A percentile compares a stretch with the other conserved stretches of the same genome.
These are phyloP conservation scores for Nematocida homosporus DNA, from an alignment of 371 early-diverging fungal species.

Conservation along the genomic window DNA sequence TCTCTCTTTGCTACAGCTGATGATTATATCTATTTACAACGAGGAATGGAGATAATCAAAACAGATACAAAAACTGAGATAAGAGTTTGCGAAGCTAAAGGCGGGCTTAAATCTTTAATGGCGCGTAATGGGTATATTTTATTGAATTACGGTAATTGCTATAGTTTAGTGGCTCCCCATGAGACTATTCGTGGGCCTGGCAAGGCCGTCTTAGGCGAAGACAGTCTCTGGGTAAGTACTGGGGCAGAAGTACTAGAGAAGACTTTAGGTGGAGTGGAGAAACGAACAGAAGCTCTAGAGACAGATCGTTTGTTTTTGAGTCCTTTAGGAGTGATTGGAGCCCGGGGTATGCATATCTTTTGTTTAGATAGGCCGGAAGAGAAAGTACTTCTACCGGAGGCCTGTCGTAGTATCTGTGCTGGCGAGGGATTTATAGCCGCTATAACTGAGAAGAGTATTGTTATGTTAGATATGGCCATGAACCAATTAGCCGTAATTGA, in stretches of 20 bases:
- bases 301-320: slow-evolving; percentile 26
- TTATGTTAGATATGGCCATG: slow-evolving; percentile 76
- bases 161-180: slow-evolving; percentile 3
- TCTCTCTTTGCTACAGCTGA: slow-evolving; percentile 74
- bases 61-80: slow-evolving; percentile 23
- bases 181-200: slow-evolving; percentile 22
- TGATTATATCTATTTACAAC: slow-evolving; percentile 30
- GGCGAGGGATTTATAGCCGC: slow-evolving; percentile 19
- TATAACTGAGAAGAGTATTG: slow-evolving; percentile 70
- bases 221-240: slow-evolving; percentile 2
- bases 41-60: slow-evolving; percentile 23
- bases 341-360: slow-evolving; percentile 22
- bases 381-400: slow-evolving; percentile 12
- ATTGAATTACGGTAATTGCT: slow-evolving; percentile 30
- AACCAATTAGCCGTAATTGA: slow-evolving; percentile 78
- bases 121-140: slow-evolving; percentile 32
- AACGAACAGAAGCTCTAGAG: slow-evolving; percentile 8
- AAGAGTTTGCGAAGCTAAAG: background rate
- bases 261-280: slow-evolving; percentile 51
- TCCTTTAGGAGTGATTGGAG: slow-evolving; percentile 9
- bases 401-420: slow-evolving; percentile 1
- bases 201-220: slow-evolving; percentile 1
- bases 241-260: slow-evolving; percentile 32
- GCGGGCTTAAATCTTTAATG: background rate
- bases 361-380: slow-evolving; percentile 6